Conservation (phyloP, 108 stramenopile species). For the Cyclotella cryptica region DNA sequence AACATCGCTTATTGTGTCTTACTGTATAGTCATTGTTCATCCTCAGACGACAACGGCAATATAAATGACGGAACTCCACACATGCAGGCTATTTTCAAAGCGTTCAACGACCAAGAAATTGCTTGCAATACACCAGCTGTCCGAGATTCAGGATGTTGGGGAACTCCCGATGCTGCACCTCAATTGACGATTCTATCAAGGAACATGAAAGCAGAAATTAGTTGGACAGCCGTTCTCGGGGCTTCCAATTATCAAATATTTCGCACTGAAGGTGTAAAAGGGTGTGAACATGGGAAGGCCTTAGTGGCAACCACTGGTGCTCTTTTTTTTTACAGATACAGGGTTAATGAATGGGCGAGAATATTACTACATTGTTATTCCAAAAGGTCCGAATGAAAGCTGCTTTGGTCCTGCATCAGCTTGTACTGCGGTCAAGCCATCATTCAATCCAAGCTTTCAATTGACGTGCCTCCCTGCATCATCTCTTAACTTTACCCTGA, state of each 20-base stretch:
- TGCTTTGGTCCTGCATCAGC: slow-evolving; percentile 12
- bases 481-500: too few relatives aligned
- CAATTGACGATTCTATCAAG: neutral
- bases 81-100: slow-evolving; percentile 6
- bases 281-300: slow-evolving; percentile 28
- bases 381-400: slow-evolving; percentile 6
- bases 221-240: slow-evolving; percentile 5
- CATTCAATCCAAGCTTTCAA: too few relatives aligned
- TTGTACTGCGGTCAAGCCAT: neutral
- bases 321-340: slow-evolving; percentile 6
- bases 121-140: slow-evolving; percentile 13
- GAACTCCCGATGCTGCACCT: slow-evolving; percentile 4
- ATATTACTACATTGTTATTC: slow-evolving; percentile 32
- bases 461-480: too few relatives aligned
- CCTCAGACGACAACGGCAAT: neutral
- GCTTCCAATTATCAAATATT: slow-evolving; percentile 26
- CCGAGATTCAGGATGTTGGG: slow-evolving; percentile 19
- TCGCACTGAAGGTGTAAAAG: slow-evolving; percentile 30
- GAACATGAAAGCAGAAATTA: slow-evolving; percentile 15
- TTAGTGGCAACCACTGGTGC: neutral
- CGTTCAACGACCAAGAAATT: slow-evolving; percentile 30
- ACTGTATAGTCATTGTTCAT: too few relatives aligned
- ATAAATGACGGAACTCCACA: slow-evolving; percentile 1
- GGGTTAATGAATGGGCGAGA: slow-evolving; percentile 35
- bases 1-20: too few relatives aligned